Conservation (phyloP, 108 stramenopile genomes). For the Conticribra weissflogii region DNA sequence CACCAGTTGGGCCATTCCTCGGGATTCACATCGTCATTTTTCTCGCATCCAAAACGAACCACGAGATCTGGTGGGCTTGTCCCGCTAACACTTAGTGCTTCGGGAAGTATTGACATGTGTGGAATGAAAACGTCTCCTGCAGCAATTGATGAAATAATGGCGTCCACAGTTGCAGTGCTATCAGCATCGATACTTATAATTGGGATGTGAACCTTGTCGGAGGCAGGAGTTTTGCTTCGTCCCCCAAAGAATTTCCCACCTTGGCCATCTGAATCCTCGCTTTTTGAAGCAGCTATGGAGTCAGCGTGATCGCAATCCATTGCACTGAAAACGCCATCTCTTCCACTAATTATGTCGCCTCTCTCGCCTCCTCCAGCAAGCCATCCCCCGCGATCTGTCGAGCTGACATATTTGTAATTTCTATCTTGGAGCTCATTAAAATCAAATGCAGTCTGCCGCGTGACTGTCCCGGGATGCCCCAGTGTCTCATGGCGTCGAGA, state of each 20-base stretch:
- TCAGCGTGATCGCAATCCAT: conserved; percentile 9
- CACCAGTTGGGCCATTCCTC: conserved; percentile 94
- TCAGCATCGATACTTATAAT: conserved; percentile 84
- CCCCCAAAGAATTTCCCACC: conserved; percentile 5
- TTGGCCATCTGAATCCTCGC: conserved; percentile 10
- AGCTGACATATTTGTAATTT: conserved; percentile 87
- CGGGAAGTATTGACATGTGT: conserved; percentile 83
- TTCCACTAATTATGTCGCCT: conserved; percentile 17
- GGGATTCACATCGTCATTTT: conserved; percentile 84
- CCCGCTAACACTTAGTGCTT: conserved; percentile 79
- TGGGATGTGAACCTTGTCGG: conserved; percentile 86
- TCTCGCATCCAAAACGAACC: conserved; percentile 85
- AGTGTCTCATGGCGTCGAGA: conserved; percentile 61
- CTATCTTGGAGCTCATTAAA: conserved; percentile 93
- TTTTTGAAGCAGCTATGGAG: conserved; percentile 20
- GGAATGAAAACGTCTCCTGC: conserved; percentile 89
- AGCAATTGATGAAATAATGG: conserved; percentile 76
- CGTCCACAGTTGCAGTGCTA: conserved; percentile 57
- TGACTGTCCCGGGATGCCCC: conserved; percentile 86
- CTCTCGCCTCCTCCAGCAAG: conserved; percentile 86
- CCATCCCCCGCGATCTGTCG: conserved; percentile 83
- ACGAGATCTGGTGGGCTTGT: conserved; percentile 80
- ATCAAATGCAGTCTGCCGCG: conserved; percentile 88
- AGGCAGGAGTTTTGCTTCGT: conserved; percentile 70
- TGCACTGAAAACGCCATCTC: background rate